Base-by-base conservation (phyloP, 306 rosid species). In the Fragaria iinumae region DNA sequence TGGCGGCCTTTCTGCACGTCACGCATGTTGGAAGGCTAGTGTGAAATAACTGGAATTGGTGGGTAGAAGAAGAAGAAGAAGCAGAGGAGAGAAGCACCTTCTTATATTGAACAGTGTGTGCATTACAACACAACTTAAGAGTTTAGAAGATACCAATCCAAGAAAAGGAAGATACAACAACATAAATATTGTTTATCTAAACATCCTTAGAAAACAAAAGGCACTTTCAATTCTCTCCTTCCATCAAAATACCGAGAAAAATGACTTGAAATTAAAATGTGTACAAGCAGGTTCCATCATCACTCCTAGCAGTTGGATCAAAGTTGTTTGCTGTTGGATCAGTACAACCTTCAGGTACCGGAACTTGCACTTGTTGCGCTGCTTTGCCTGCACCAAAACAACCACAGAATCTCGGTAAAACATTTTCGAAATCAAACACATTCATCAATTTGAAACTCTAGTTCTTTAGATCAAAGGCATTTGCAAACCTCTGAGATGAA, bases 251-350 rank as follows among this genome's bases (percentile, higher is more conserved):
- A 60, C 59, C 79, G 65, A 75, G 63, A 74, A 43, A 82, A 71
- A 80, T 36, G 73, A 72, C 83, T 71, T 84, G 3, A 34, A 64
- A 16, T 34, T 66, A 88, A 66, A 83, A n/a, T 69, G 52, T 74
- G 84, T 84, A 89, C 38, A 41, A 17, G 78, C 95, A 93, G 78
- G 80, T 85, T 56, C 97, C 96, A 84, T 93, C 93, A 73, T 93
- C 96, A 75, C 94, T 93, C 81, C 93, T 89, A 20, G 97, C 95
- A 59, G 90, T 93, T 77, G 98, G 97, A 75, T 88, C 95, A 65
- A 78, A 93, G 87, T 89, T 93, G 48, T 2, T 0, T 41, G 90
- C 97, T 79, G 20, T 88, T 71, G 78, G 94, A 83, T 93, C 94
- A 8, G 93, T 91, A 60, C 93, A 89, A 32, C 91, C 93, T 84